Evolutionary conservation across 176 grass and related monocot species (phyloP).

Genomic region (Echinochloa phyllopogon): DNA sequence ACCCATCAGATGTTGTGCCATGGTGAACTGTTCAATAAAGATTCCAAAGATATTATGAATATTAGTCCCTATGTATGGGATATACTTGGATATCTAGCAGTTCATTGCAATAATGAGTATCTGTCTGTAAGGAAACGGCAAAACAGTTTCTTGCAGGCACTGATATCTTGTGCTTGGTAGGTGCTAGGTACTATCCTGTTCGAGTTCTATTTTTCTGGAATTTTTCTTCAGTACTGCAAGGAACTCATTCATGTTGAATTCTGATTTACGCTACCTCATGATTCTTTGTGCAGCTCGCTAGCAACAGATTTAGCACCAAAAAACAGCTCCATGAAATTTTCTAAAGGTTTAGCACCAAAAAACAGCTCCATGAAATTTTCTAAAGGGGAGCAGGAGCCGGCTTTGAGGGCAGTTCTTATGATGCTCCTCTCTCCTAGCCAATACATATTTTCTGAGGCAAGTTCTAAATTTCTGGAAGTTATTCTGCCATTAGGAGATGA

Average conservation of each 20-base stretch:
- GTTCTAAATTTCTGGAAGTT: slow-evolving; percentile 58
- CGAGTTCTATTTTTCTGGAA: slow-evolving; percentile 2
- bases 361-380: slow-evolving; percentile 48
- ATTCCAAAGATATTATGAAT: slow-evolving; percentile 55
- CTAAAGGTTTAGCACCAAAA: slow-evolving; percentile 13
- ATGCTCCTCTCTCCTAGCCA: slow-evolving; percentile 81
- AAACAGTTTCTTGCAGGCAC: slow-evolving; percentile 48
- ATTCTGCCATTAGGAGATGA: slow-evolving; percentile 47
- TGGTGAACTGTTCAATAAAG: slow-evolving; percentile 45
- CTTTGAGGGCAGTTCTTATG: slow-evolving; percentile 81
- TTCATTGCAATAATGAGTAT: slow-evolving; percentile 47
- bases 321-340: slow-evolving; percentile 48
- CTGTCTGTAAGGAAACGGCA: slow-evolving; percentile 33
- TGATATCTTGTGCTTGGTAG: slow-evolving; percentile 96
- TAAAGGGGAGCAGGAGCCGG: slow-evolving; percentile 61
- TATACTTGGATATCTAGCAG: slow-evolving; percentile 72
- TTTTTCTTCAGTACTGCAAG: neutral
- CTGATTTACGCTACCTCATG: slow-evolving; percentile 6
- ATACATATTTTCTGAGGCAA: slow-evolving; percentile 65
- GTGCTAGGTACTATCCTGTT: slow-evolving; percentile 39
- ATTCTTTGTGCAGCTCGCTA: slow-evolving; percentile 48
- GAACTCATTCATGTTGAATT: neutral
- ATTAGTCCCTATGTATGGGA: slow-evolving; percentile 72
- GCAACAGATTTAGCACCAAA: slow-evolving; percentile 53
- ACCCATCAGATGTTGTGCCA: slow-evolving; percentile 22